Base-by-base conservation (phyloP, 2,329 filamentous ascomycete genomes). In the Colletotrichum gloeosporioides region DNA sequence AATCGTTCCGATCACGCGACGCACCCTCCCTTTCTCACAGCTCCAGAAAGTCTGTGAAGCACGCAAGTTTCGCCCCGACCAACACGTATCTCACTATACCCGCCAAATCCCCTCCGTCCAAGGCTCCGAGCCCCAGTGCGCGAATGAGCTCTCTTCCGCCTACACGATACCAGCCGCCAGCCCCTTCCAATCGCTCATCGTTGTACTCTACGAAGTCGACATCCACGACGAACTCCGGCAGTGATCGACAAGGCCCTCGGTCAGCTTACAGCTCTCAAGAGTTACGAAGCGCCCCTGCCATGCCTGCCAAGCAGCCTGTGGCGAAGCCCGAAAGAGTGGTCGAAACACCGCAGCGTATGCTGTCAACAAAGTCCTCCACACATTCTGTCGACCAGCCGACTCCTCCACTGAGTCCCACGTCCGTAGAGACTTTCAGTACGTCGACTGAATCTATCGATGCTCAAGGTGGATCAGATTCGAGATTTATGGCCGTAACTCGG, bases 401-500 rank as follows among this genome's bases (percentile, higher is more conserved):
- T 6, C 88, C 88, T 3, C 89, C 90, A 0, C 77, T 90, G 36
- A 91, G 89, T 34, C 90, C 90, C 0, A 86, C 85, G 3, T 90
- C 88, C 8, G 83, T 89, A 6, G 89, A 91, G 69, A 88, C 88
- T 66, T 88, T 86, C 75, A 82, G 88, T 18, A 85, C 86, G 44
- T 84, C 85, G 1, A 81, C 82, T 0, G 82, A 82, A 13, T 86
- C 85, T 4, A 87, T 87, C 0, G 82, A 86, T 57, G 79, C 79
- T 3, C 78, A 80, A 12, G 80, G 77, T 22, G 81, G 84, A 39
- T 83, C 83, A 32, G 82, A 86, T 55, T 83, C 83, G 31, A 87
- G 90, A 2, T 84, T 91, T 71, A 91, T 92, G 88, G 89, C 90
- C 2, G 89, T 92, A 22, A 92, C 90, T 0, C 87, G 85, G 6